phyloP scores from a whole-genome alignment of 208 protist species.

The Trypanosoma rangeli region DNA sequence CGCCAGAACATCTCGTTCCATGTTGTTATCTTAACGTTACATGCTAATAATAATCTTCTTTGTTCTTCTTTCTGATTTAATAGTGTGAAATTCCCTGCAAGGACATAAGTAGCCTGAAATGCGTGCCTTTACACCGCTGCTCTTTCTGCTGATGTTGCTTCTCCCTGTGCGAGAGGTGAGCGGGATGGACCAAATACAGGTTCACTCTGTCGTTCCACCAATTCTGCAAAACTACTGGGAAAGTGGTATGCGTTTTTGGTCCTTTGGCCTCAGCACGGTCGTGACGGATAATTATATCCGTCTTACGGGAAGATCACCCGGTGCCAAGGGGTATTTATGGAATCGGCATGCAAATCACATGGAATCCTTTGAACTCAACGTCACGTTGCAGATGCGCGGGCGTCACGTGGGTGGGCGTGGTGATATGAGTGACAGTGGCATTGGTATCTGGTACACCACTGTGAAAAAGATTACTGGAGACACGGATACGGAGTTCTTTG shows the following conservation, averaged over 20 bases:
- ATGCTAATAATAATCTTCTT: slow-evolving; percentile 2
- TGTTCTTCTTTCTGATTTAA: neutral
- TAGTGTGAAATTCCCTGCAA: neutral
- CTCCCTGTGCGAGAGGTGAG: neutral
- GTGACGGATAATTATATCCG: slow-evolving; percentile 49
- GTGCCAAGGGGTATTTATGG: slow-evolving; percentile 41
- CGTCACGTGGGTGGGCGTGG: neutral
- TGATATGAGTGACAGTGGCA: slow-evolving; percentile 9
- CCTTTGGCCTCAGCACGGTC: slow-evolving; percentile 42
- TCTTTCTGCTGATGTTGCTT: neutral
- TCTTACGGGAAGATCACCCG: slow-evolving; percentile 28
- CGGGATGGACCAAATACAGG: slow-evolving; percentile 19
- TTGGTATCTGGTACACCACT: slow-evolving; percentile 45
- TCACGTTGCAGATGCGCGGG: slow-evolving; percentile 35
- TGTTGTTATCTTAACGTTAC: neutral
- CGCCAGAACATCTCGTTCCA: no score
- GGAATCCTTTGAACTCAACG: slow-evolving; percentile 39
- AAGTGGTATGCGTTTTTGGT: slow-evolving; percentile 46
- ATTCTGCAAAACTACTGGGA: slow-evolving; percentile 54
- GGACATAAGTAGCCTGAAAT: neutral
- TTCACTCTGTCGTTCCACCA: slow-evolving; percentile 46
- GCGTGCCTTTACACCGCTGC: neutral
- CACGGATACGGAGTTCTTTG: slow-evolving; percentile 38
- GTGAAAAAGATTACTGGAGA: slow-evolving; percentile 15
- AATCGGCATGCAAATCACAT: slow-evolving; percentile 43